A percentile compares a stretch with the other conserved stretches of the same genome.
These are phyloP conservation scores for Saccharomyces hybrid DNA, from an alignment of 1,139 yeast species.

Conservation along the genomic window DNA sequence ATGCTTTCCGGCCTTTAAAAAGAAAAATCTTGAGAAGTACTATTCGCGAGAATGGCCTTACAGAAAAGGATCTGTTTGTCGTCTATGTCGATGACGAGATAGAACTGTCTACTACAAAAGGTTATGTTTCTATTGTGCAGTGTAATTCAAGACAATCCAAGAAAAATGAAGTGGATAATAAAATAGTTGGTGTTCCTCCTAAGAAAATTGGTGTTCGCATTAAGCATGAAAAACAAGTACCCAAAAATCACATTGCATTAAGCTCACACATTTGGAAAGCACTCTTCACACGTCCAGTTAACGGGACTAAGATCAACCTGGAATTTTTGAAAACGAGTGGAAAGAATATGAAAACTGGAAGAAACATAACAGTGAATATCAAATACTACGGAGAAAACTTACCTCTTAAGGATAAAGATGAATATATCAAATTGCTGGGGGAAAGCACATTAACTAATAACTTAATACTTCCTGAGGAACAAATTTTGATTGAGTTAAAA, in stretches of 20 bases:
- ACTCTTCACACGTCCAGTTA: conserved; percentile 35
- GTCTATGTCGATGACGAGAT: background rate
- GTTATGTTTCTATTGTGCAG: background rate
- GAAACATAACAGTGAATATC: background rate
- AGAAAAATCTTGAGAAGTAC: background rate
- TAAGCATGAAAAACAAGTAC: conserved; percentile 30
- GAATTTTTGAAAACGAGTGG: conserved; percentile 8
- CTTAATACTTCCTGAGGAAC: conserved; percentile 8
- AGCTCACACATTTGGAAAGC: conserved; percentile 53
- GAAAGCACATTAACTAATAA: conserved; percentile 14
- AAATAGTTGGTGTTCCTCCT: background rate
- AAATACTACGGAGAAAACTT: background rate
- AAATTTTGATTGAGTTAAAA: conserved; percentile 11
- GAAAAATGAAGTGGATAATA: background rate
- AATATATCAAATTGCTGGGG: conserved; percentile 1
- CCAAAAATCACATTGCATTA: conserved; percentile 45
- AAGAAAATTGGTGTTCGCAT: background rate
- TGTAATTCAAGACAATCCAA: background rate
- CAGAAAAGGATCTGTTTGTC: background rate
- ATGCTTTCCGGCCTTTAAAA: background rate
- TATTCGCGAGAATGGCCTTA: background rate
- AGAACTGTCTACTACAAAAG: background rate
- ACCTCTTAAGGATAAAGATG: background rate
- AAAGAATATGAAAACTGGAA: background rate
- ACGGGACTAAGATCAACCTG: conserved; percentile 18